Conservation (phyloP, 176 grass and related monocot genomes). For the Aegilops umbellulata region DNA sequence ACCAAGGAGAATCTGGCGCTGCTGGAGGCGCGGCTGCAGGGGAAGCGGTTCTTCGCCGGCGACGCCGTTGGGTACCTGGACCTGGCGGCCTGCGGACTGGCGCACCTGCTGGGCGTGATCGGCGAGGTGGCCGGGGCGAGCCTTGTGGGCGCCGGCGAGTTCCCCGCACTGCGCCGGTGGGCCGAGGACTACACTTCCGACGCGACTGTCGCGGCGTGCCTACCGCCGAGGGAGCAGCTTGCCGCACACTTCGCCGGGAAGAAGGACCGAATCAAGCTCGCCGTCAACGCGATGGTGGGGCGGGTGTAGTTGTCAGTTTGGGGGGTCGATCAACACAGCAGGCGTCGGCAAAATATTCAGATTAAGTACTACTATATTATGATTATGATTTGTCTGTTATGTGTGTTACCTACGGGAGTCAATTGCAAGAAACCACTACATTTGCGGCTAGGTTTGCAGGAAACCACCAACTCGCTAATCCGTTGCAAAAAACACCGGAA, state of each 20-base stretch:
- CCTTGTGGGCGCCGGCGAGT: neutral
- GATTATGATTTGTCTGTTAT: neutral
- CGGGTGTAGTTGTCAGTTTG: too few relatives aligned
- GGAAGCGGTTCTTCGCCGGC: constrained; percentile 13
- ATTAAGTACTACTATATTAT: neutral
- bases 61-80: neutral
- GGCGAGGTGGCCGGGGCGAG: neutral
- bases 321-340: neutral
- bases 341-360: neutral
- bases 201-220: neutral
- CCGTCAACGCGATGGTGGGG: neutral
- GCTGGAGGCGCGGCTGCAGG: neutral
- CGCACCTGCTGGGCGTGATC: neutral
- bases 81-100: neutral
- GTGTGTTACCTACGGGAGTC: too few relatives aligned
- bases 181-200: neutral
- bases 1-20: neutral
- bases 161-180: neutral
- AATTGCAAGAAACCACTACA: too few relatives aligned
- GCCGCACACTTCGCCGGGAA: neutral
- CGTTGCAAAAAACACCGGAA: too few relatives aligned
- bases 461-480: too few relatives aligned
- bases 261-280: neutral
- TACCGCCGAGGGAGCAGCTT: neutral
- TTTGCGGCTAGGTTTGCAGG: too few relatives aligned